Evolutionary conservation across 2,329 filamentous ascomycete species (phyloP).

Genomic region (Ophiocordyceps camponoti-leonardi): DNA sequence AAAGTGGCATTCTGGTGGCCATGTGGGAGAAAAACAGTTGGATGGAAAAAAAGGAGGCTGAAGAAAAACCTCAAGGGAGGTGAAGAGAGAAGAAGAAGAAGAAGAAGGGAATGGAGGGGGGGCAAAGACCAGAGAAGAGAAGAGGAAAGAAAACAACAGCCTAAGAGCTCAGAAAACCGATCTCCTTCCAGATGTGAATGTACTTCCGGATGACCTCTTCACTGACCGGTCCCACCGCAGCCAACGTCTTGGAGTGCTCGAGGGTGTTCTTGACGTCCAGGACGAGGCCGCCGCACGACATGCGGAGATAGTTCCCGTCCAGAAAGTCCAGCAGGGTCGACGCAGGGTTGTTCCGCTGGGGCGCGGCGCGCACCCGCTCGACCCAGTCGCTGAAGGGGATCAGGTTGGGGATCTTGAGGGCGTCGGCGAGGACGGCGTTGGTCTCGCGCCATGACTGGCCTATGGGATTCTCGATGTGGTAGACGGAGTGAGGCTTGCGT

Average conservation of each 20-base stretch:
- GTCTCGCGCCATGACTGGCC: conserved; percentile 6
- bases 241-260: conserved; percentile 4
- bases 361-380: neutral
- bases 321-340: conserved; percentile 4
- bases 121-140: neutral
- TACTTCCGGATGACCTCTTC: conserved; percentile 2
- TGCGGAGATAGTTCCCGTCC: conserved; percentile 3
- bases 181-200: conserved; percentile 1
- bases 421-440: conserved; percentile 2
- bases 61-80: neutral
- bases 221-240: conserved; percentile 1
- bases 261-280: conserved; percentile 2
- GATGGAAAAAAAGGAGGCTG: neutral
- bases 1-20: neutral
- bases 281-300: conserved; percentile 5
- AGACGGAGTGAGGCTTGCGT: conserved; percentile 3
- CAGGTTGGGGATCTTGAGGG: conserved; percentile 2
- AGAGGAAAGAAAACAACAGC: neutral
- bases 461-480: conserved; percentile 9
- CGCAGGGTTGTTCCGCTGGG: conserved; percentile 2
- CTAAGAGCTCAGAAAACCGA: neutral
- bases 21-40: neutral
- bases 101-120: neutral
- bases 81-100: neutral
- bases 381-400: conserved; percentile 4